A percentile compares a stretch with the other conserved stretches of the same genome.
These are phyloP conservation scores for Dactylis glomerata DNA, from an alignment of 176 grass and related monocot genomes.

Conservation along the genomic window DNA sequence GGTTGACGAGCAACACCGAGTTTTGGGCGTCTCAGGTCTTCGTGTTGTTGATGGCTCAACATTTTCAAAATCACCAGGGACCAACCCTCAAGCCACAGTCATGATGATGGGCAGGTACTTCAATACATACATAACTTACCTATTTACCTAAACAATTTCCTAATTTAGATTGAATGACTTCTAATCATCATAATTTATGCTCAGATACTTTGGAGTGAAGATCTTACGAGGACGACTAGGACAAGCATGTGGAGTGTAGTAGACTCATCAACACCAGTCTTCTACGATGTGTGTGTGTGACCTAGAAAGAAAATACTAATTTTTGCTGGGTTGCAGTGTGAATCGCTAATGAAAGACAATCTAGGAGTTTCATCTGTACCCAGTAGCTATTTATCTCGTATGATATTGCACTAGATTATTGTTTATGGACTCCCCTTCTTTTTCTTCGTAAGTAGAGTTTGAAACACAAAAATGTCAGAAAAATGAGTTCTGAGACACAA, in stretches of 20 bases:
- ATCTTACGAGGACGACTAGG: constrained; percentile 66
- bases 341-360: constrained; percentile 48
- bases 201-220: constrained; percentile 89
- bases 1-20: constrained; percentile 54
- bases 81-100: constrained; percentile 86
- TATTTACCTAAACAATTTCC: constrained; percentile 18
- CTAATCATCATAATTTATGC: constrained; percentile 16
- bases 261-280: constrained; percentile 14
- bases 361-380: constrained; percentile 53
- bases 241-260: constrained; percentile 41
- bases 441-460: constrained; percentile 17
- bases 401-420: constrained; percentile 27
- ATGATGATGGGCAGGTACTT: constrained; percentile 92
- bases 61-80: constrained; percentile 67
- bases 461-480: background rate
- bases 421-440: constrained; percentile 14
- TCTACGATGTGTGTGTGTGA: constrained; percentile 39
- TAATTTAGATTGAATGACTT: constrained; percentile 5
- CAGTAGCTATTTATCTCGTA: constrained; percentile 48
- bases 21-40: constrained; percentile 53
- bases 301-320: constrained; percentile 50
- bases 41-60: constrained; percentile 71
- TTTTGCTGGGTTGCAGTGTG: constrained; percentile 51
- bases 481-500: background rate
- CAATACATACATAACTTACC: constrained; percentile 1